These are phyloP conservation scores for Tubosaeta sp. DNA, from an alignment of 768 basidiomycete genomes.

Conservation along the genomic window DNA sequence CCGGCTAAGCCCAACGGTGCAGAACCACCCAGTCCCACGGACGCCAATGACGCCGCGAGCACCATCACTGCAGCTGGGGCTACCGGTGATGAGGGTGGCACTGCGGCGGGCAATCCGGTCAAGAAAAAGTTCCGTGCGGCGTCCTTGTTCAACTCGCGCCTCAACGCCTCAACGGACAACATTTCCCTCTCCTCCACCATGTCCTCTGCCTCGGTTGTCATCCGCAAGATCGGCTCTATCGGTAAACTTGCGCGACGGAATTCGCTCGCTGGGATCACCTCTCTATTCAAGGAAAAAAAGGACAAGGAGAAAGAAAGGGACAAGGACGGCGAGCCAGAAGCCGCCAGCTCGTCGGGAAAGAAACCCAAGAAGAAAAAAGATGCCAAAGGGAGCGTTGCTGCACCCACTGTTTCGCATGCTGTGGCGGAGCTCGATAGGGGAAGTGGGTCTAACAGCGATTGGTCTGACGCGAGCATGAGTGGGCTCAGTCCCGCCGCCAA, in stretches of 20 bases:
- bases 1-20: slow-evolving; percentile 29
- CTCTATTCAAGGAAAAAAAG: slow-evolving; percentile 88
- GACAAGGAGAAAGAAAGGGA: slow-evolving; percentile 33
- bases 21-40: slow-evolving; percentile 26
- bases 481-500: slow-evolving; percentile 89
- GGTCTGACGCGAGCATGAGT: slow-evolving; percentile 55
- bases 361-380: slow-evolving; percentile 50
- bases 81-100: slow-evolving; percentile 5
- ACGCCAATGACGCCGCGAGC: slow-evolving; percentile 25
- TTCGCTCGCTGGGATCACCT: slow-evolving; percentile 86
- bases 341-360: slow-evolving; percentile 34
- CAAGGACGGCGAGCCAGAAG: slow-evolving; percentile 29
- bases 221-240: slow-evolving; percentile 89
- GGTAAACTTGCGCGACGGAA: slow-evolving; percentile 87
- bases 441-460: slow-evolving; percentile 41
- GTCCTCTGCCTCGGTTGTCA: slow-evolving; percentile 92
- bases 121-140: slow-evolving; percentile 75
- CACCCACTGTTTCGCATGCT: slow-evolving; percentile 73
- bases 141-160: slow-evolving; percentile 79
- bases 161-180: slow-evolving; percentile 90
- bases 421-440: slow-evolving; percentile 79
- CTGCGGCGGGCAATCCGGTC: slow-evolving; percentile 28
- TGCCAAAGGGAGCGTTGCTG: slow-evolving; percentile 60
- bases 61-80: slow-evolving; percentile 36
- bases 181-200: slow-evolving; percentile 95